These are phyloP conservation scores for Phialophora chinensis DNA, from an alignment of 2,329 filamentous ascomycete genomes.

Conservation along the genomic window DNA sequence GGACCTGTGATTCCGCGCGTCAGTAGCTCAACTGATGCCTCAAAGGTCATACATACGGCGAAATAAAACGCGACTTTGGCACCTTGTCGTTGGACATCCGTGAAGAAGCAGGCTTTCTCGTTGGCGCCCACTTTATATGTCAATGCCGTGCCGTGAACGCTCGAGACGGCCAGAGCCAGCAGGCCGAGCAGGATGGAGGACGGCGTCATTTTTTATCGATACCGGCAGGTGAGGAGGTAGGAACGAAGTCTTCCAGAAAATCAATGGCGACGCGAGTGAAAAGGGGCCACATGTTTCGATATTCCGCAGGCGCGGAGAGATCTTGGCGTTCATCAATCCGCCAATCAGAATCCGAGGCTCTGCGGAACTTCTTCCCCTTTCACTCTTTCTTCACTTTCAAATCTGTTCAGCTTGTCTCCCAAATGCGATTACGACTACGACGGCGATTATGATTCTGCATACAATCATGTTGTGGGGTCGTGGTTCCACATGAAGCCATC, in stretches of 20 bases:
- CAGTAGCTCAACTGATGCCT: not conserved
- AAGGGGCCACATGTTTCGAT: conserved; percentile 9
- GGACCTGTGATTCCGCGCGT: conserved; percentile 66
- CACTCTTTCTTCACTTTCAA: not conserved
- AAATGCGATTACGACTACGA: not conserved
- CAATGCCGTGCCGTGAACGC: conserved; percentile 83
- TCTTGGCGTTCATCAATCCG: not conserved
- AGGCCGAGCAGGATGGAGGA: conserved; percentile 68
- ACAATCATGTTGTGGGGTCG: not conserved
- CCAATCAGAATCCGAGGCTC: not conserved
- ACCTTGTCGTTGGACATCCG: conserved; percentile 74
- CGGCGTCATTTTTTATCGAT: conserved; percentile 64
- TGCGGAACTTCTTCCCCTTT: not conserved
- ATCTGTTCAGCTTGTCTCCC: not conserved
- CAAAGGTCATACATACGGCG: conserved; percentile 69
- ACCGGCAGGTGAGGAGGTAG: not conserved
- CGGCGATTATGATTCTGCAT: not conserved
- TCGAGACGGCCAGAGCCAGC: conserved; percentile 71
- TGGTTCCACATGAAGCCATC: not conserved
- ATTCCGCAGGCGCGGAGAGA: not conserved
- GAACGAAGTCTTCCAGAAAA: not conserved
- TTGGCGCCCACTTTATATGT: conserved; percentile 90
- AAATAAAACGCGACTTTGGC: conserved; percentile 98
- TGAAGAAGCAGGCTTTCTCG: conserved; percentile 96
- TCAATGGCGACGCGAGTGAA: conserved; percentile 10